phyloP scores from a whole-genome alignment of 225 moss, liverwort and hornwort species.

The Bryoerythrophyllum caledonicum region DNA sequence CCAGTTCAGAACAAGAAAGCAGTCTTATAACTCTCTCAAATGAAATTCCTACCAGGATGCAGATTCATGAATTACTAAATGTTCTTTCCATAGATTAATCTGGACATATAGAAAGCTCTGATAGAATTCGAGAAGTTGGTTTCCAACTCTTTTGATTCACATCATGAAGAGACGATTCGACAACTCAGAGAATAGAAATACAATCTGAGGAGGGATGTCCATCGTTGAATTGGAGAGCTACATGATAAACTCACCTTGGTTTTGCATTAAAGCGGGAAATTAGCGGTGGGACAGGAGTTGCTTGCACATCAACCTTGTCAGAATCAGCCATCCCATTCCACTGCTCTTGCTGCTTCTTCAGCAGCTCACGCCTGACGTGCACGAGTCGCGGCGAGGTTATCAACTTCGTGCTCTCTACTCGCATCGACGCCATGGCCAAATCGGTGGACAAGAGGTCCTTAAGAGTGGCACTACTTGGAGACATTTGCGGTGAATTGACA shows the following conservation, averaged over 20 bases:
- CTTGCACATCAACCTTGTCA: neutral
- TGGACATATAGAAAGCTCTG: neutral
- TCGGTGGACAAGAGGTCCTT: slow-evolving; percentile 34
- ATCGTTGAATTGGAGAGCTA: neutral
- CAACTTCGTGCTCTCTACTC: neutral
- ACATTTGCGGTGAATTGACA: slow-evolving; percentile 14
- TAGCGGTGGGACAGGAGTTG: slow-evolving; percentile 12
- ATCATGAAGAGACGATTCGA: neutral
- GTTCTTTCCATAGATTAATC: neutral
- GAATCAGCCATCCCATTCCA: slow-evolving; percentile 1
- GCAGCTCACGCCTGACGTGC: slow-evolving; percentile 23
- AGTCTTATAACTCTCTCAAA: neutral
- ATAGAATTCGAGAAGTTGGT: neutral
- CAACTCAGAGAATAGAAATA: neutral
- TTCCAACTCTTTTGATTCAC: neutral
- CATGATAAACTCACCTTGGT: slow-evolving; percentile 32
- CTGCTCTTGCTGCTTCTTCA: slow-evolving; percentile 15
- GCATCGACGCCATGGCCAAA: slow-evolving; percentile 23
- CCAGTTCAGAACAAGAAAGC: neutral
- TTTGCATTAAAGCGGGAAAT: slow-evolving; percentile 41
- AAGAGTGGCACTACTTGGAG: neutral
- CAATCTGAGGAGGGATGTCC: neutral
- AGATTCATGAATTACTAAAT: neutral
- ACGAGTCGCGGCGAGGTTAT: slow-evolving; percentile 12
- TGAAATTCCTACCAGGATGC: neutral